Conservation (phyloP, 257 asterid genomes). For the Leptodermis oblonga region DNA sequence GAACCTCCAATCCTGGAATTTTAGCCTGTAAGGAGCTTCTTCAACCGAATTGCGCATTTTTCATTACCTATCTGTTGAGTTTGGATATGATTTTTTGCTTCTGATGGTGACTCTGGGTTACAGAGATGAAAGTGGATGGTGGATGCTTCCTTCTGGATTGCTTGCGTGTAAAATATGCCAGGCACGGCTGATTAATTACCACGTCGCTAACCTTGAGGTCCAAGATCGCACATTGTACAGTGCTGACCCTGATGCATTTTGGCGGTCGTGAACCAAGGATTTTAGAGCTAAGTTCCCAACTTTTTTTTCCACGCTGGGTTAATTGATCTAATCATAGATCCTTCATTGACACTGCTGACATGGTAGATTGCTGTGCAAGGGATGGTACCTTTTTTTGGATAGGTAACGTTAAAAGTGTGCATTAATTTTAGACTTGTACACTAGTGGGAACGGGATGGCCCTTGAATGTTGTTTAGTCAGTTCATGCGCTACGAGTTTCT, state of each 20-base stretch:
- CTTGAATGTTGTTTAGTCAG: background rate
- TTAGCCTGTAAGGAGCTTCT: constrained; percentile 59
- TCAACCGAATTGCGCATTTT: constrained; percentile 7
- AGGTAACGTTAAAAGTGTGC: constrained; percentile 2
- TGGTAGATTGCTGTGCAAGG: background rate
- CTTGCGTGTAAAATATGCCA: constrained; percentile 54
- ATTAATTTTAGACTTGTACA: constrained; percentile 9
- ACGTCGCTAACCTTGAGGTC: constrained; percentile 86
- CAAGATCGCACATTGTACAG: constrained; percentile 83
- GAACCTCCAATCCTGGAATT: constrained; percentile 55
- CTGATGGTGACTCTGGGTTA: constrained; percentile 8
- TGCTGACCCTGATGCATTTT: constrained; percentile 62
- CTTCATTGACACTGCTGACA: background rate
- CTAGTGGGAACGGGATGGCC: background rate
- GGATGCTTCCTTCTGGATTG: constrained; percentile 80
- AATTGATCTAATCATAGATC: background rate
- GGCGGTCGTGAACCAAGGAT: constrained; percentile 51
- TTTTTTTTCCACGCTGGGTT: background rate
- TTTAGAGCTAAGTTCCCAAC: background rate
- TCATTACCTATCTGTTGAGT: background rate
- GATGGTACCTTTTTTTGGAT: background rate
- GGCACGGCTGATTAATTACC: constrained; percentile 70
- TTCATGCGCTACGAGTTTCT: no score
- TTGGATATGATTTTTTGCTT: constrained; percentile 6
- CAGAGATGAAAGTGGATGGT: constrained; percentile 97